Evolutionary conservation across 2,329 filamentous ascomycete species (phyloP).

Genomic region (Aspergillus novofumigatus): DNA sequence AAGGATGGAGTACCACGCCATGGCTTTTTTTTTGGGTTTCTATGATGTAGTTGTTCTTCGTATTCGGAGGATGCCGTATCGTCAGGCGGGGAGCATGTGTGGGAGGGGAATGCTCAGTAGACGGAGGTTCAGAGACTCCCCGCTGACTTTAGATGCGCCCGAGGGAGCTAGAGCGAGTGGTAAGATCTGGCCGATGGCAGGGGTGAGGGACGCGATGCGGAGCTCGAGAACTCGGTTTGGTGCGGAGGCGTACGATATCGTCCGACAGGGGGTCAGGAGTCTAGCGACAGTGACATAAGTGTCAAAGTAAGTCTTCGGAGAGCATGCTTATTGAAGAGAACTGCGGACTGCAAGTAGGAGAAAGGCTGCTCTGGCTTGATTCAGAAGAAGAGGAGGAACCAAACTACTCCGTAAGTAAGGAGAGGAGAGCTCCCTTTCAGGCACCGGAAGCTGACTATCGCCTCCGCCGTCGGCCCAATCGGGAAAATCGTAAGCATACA

Average conservation of each 20-base stretch:
- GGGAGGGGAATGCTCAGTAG: background rate
- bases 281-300: background rate
- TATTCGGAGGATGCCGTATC: background rate
- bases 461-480: conserved; percentile 5
- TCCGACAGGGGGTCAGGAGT: background rate
- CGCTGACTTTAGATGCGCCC: background rate
- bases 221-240: background rate
- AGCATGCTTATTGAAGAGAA: background rate
- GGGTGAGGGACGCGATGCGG: background rate
- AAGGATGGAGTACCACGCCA: conserved; percentile 64
- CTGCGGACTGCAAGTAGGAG: background rate
- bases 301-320: background rate
- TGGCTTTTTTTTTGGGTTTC: background rate
- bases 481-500: conserved; percentile 12
- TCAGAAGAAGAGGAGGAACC: background rate
- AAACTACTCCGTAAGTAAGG: background rate
- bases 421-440: background rate
- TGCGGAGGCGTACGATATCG: background rate
- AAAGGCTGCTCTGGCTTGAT: background rate
- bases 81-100: background rate
- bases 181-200: background rate
- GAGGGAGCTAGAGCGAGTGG: too few relatives aligned
- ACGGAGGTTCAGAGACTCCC: background rate
- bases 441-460: background rate
- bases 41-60: background rate